Conservation (phyloP, 2,329 filamentous ascomycete genomes). For the Westerdykella ornata region DNA sequence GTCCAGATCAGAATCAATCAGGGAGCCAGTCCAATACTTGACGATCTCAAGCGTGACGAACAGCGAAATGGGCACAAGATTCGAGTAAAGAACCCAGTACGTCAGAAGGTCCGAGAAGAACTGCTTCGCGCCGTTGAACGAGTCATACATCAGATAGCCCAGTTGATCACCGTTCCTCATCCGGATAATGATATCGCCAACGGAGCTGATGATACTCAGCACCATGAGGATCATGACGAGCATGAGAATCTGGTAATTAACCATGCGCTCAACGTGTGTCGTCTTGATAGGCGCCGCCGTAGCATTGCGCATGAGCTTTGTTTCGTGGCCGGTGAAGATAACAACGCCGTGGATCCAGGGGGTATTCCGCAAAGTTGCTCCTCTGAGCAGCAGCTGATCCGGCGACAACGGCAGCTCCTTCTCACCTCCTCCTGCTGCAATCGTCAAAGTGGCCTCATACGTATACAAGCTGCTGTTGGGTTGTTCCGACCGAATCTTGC, state of each 20-base stretch:
- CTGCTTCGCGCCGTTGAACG: constrained; percentile 61
- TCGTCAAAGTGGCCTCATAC: constrained; percentile 91
- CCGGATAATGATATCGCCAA: constrained; percentile 80
- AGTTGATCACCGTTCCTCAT: constrained; percentile 54
- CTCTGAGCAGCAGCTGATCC: constrained; percentile 86
- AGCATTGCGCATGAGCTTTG: constrained; percentile 97
- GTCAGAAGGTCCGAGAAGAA: constrained; percentile 95
- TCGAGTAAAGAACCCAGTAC: constrained; percentile 97
- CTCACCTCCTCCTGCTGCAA: constrained; percentile 83
- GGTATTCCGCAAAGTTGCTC: constrained; percentile 89
- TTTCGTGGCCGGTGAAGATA: constrained; percentile 96
- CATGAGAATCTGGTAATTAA: constrained; percentile 89
- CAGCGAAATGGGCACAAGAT: constrained; percentile 91
- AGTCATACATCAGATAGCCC: constrained; percentile 60
- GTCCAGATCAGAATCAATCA: constrained; percentile 95
- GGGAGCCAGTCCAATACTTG: constrained; percentile 95
- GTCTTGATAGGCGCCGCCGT: constrained; percentile 96
- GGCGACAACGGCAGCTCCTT: constrained; percentile 85
- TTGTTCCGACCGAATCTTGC: constrained; percentile 86
- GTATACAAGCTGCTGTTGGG: constrained; percentile 98
- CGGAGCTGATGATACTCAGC: constrained; percentile 82
- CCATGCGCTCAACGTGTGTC: constrained; percentile 87
- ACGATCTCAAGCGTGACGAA: constrained; percentile 97
- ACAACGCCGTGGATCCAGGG: constrained; percentile 96
- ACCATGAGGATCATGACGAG: constrained; percentile 76